A percentile compares a stretch with the other conserved stretches of the same genome.
These are phyloP conservation scores for Cytospora piceae DNA, from an alignment of 2,329 filamentous ascomycete genomes.

Conservation along the genomic window DNA sequence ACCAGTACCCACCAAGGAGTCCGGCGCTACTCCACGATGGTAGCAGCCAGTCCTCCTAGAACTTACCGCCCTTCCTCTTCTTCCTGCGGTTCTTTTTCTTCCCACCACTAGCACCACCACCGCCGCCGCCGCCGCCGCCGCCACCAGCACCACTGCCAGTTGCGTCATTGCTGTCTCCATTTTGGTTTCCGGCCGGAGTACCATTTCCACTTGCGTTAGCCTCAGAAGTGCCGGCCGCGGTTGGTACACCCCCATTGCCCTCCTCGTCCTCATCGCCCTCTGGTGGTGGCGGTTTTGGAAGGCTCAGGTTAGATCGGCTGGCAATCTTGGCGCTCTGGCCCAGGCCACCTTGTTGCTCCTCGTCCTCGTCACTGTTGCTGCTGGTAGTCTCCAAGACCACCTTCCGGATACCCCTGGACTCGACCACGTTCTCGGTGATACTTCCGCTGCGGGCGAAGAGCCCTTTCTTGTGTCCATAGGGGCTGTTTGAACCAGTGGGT, in stretches of 20 bases:
- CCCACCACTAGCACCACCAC: conserved; percentile 5
- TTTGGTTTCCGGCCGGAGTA: conserved; percentile 9
- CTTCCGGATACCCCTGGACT: conserved; percentile 74
- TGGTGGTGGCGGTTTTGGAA: background rate
- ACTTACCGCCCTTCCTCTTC: conserved; percentile 43
- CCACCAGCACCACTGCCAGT: conserved; percentile 1
- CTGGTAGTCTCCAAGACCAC: conserved; percentile 61
- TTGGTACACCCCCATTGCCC: conserved; percentile 27
- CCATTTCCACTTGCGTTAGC: background rate
- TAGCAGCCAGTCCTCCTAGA: conserved; percentile 31
- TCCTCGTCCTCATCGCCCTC: conserved; percentile 31
- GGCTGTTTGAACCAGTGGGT: conserved; percentile 21
- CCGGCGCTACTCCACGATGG: background rate
- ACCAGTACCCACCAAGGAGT: background rate
- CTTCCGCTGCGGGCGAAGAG: conserved; percentile 68
- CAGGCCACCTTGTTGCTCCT: conserved; percentile 19
- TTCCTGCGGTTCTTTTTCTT: conserved; percentile 46
- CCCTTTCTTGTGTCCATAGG: conserved; percentile 24
- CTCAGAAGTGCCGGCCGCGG: conserved; percentile 39
- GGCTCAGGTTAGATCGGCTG: conserved; percentile 13
- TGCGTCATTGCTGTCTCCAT: conserved; percentile 22
- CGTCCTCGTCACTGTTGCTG: conserved; percentile 42
- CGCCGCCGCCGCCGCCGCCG: background rate
- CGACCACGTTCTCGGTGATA: conserved; percentile 78
- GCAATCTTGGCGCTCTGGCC: conserved; percentile 22